Evolutionary conservation across 1,139 yeast genomes (phyloP).

Genomic region (Kazachstania sp.): DNA sequence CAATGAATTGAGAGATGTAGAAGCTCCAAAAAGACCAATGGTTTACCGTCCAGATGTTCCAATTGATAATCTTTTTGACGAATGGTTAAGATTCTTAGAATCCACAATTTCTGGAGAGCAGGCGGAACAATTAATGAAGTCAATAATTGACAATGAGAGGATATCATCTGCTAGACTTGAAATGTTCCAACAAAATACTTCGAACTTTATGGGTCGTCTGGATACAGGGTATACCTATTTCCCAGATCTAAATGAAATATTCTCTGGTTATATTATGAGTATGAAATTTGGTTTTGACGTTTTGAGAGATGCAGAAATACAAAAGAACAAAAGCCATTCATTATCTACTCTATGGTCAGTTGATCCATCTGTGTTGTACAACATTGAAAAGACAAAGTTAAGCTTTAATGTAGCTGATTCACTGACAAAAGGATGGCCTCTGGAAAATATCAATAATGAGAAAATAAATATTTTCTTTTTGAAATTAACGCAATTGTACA

Average conservation of each 20-base stretch:
- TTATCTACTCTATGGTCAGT: constrained; percentile 42
- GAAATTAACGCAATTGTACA: constrained; percentile 27
- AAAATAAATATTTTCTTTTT: constrained; percentile 37
- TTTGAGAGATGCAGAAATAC: constrained; percentile 28
- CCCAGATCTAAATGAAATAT: constrained; percentile 70
- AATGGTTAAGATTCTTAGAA: constrained; percentile 67
- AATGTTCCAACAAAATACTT: constrained; percentile 64
- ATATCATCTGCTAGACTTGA: constrained; percentile 38
- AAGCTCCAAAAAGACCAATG: constrained; percentile 45
- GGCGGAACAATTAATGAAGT: constrained; percentile 36
- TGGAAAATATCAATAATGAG: constrained; percentile 44
- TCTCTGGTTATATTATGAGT: constrained; percentile 59
- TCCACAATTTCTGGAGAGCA: constrained; percentile 49
- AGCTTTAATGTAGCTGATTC: constrained; percentile 35
- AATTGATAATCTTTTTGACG: constrained; percentile 61
- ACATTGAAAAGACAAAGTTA: constrained; percentile 16
- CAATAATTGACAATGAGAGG: constrained; percentile 26
- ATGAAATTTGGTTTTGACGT: constrained; percentile 68
- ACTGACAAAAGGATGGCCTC: constrained; percentile 37
- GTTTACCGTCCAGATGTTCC: constrained; percentile 57
- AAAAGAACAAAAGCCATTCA: constrained; percentile 15
- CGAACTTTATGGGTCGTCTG: constrained; percentile 57
- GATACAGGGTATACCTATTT: constrained; percentile 45
- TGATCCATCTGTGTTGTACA: constrained; percentile 33
- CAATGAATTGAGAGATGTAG: constrained; percentile 29